A percentile compares a stretch with the other conserved stretches of the same genome.
phyloP scores from a whole-genome alignment of 345 rosid genomes.

The Triadica sebifera region DNA sequence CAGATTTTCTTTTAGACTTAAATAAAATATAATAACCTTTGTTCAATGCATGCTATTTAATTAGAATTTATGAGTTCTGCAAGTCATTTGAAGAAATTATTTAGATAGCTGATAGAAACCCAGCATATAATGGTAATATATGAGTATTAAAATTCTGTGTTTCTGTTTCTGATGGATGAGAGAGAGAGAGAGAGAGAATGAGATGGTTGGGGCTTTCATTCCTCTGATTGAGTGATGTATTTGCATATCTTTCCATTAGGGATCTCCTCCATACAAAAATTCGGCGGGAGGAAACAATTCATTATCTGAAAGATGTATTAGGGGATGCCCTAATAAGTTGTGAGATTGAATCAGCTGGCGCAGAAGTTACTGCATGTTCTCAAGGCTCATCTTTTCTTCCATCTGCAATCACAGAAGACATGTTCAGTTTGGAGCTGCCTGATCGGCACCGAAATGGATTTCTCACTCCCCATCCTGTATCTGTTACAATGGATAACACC shows the following conservation, averaged over 20 bases:
- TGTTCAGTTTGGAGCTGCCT: constrained; percentile 48
- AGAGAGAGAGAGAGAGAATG: not conserved
- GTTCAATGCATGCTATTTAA: not conserved
- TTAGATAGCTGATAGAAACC: not conserved
- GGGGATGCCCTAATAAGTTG: constrained; percentile 56
- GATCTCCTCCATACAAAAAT: constrained; percentile 48
- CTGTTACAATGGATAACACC: constrained; percentile 49
- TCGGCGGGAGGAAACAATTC: constrained; percentile 49
- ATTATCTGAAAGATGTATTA: constrained; percentile 36
- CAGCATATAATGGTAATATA: not conserved
- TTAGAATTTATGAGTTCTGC: not conserved
- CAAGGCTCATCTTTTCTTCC: constrained; percentile 60
- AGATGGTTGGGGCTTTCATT: not conserved
- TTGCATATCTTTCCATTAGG: constrained; percentile 26
- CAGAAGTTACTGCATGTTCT: constrained; percentile 55
- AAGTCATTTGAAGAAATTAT: not conserved
- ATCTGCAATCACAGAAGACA: constrained; percentile 45
- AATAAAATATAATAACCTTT: not conserved
- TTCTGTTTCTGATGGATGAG: not conserved
- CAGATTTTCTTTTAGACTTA: not conserved
- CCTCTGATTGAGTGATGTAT: no score
- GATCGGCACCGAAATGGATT: constrained; percentile 34
- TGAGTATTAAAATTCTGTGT: not conserved
- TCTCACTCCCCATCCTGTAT: constrained; percentile 34
- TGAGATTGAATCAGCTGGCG: constrained; percentile 57